Conservation (phyloP, 169 alveolate genomes). For the Plasmodium sp. region DNA sequence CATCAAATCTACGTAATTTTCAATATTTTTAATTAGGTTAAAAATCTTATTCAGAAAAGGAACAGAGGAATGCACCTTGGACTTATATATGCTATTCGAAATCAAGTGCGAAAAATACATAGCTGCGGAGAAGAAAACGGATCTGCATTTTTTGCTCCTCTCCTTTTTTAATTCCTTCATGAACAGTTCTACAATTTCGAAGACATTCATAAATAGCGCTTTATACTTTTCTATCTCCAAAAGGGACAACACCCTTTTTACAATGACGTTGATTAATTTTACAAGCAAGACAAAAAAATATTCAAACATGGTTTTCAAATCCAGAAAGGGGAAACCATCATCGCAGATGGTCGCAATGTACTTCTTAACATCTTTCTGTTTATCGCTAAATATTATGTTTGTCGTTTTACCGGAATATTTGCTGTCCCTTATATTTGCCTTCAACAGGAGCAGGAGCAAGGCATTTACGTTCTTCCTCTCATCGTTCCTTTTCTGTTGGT, state of each 20-base stretch:
- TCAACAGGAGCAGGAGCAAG: constrained; percentile 13
- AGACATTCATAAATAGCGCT: constrained; percentile 37
- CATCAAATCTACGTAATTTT: constrained; percentile 13
- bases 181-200: constrained; percentile 25
- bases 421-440: constrained; percentile 48
- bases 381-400: constrained; percentile 52
- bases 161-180: constrained; percentile 65
- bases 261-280: constrained; percentile 42
- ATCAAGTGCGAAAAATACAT: constrained; percentile 48
- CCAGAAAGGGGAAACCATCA: constrained; percentile 6
- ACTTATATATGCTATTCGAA: constrained; percentile 42
- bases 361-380: constrained; percentile 22
- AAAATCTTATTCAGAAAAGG: constrained; percentile 18
- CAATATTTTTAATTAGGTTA: constrained; percentile 38
- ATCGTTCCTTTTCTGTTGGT: constrained; percentile 11
- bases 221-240: constrained; percentile 51
- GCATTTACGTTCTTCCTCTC: constrained; percentile 23
- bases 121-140: constrained; percentile 19
- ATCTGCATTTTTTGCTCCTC: constrained; percentile 13
- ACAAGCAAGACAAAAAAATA: constrained; percentile 47
- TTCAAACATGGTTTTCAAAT: constrained; percentile 40
- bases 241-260: constrained; percentile 14
- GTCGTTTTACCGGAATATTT: constrained; percentile 10
- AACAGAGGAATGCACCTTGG: constrained; percentile 25
- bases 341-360: constrained; percentile 27